Evolutionary conservation across 768 basidiomycete genomes (phyloP), one percentile per base, ranked within the genome.

Genomic region (Ramaria sp.): DNA sequence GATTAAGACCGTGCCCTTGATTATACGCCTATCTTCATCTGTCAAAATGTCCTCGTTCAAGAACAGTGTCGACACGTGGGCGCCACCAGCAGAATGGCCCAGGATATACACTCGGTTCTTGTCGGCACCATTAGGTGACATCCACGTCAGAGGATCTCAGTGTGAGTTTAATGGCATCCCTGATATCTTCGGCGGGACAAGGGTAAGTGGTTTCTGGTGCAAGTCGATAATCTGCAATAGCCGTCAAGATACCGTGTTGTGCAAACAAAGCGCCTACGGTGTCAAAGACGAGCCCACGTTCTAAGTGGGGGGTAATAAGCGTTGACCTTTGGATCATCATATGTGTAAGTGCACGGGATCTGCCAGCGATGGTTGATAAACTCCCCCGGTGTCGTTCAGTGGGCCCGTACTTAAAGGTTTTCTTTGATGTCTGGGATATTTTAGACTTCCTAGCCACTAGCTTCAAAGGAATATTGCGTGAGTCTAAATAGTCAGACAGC

Each of bases 201-300:
- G 85, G 85, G 65, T 76, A 85, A n/a, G 66, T 71, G 56, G 75
- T 75, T 31, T 75, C 63, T 5, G 84, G 84, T 4, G 77, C 76
- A 41, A 87, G 75, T 0, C 82, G 79, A 61, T 87, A 86, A 68
- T 87, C 83, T 0, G 84, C 76, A 60, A 87, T 80, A 61, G 85
- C 69, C n/a, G 78, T 78, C 60, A 84, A 59, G 68, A 83, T 76
- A 0, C 84, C 84, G 15, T 67, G 72, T 9, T 72, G 70, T 0
- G 84, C 80, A 66, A 80, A 87, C 71, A 78, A 86, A 3, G 81
- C 69, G 0, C 78, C 84, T 7, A 86, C 61, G 58, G 75, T 77
- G n/a, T 72, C 71, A 63, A 84, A 85, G 10, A 66, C 84, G 73
- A 45, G 78, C 75, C 45, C 71, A 71, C 7, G 57, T 58, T 24